These are phyloP conservation scores for Nicotiana sylvestris DNA, from an alignment of 257 asterid species.

Conservation along the genomic window DNA sequence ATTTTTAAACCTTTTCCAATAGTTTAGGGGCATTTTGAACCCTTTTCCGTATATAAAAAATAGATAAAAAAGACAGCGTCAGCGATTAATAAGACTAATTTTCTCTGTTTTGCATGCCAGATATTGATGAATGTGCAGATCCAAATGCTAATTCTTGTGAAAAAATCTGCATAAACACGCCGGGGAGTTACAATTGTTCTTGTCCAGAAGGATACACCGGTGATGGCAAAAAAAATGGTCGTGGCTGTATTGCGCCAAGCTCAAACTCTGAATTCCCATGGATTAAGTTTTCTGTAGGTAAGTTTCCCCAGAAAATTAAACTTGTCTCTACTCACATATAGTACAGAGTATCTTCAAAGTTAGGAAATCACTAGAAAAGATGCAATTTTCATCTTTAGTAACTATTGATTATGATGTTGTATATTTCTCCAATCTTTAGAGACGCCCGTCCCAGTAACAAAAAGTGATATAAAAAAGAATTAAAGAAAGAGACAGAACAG, in stretches of 20 bases:
- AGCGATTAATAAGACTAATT: too few relatives aligned
- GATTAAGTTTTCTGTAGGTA: conserved; percentile 36
- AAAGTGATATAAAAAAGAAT: too few relatives aligned
- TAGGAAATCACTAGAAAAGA: too few relatives aligned
- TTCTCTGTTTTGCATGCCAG: conserved; percentile 21
- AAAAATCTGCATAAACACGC: conserved; percentile 26
- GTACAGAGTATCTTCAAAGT: background rate
- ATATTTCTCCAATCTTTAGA: too few relatives aligned
- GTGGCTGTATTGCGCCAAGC: conserved; percentile 37
- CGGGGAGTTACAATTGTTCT: conserved; percentile 52
- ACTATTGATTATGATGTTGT: too few relatives aligned
- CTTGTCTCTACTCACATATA: background rate
- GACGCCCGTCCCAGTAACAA: too few relatives aligned
- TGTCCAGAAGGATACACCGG: conserved; percentile 56
- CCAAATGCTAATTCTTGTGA: conserved; percentile 27
- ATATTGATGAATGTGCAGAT: conserved; percentile 40
- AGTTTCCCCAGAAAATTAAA: background rate
- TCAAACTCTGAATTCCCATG: conserved; percentile 42
- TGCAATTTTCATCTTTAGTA: too few relatives aligned
- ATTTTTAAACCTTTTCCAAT: too few relatives aligned
- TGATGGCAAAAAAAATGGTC: conserved; percentile 44
- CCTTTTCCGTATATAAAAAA: too few relatives aligned
- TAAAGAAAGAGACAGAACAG: too few relatives aligned
- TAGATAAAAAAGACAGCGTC: background rate
- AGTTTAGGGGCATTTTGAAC: too few relatives aligned